Evolutionary conservation across 2,329 filamentous ascomycete species (phyloP).

Genomic region (Fusarium sp.): DNA sequence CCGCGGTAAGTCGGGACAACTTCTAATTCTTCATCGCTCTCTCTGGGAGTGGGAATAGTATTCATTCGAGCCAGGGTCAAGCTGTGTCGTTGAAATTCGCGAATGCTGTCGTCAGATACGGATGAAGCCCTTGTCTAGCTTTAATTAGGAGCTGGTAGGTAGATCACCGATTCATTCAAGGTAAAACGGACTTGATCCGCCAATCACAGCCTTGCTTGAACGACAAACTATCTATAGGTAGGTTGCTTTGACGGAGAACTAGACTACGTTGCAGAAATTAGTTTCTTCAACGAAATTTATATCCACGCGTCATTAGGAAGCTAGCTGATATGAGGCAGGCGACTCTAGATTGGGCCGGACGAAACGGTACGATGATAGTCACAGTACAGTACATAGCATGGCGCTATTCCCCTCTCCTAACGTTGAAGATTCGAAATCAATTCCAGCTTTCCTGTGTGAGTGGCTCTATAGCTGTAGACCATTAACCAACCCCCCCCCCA

Average conservation of each 20-base stretch:
- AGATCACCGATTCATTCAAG: background rate
- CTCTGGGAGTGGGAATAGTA: slow-evolving; percentile 15
- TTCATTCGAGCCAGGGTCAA: background rate
- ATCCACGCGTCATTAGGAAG: slow-evolving; percentile 15
- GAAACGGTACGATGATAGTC: slow-evolving; percentile 4
- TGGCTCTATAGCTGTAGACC: background rate
- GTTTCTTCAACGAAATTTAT: background rate
- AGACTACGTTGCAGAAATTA: background rate
- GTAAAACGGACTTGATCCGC: slow-evolving; percentile 1
- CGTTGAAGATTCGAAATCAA: slow-evolving; percentile 4
- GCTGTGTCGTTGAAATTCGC: slow-evolving; percentile 3
- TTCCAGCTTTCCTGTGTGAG: slow-evolving; percentile 7
- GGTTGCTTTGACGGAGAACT: background rate
- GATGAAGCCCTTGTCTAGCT: background rate
- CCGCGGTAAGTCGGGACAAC: too few species aligned
- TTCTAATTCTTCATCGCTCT: background rate
- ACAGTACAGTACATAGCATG: slow-evolving; percentile 4
- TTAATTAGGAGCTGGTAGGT: background rate
- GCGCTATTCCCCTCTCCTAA: slow-evolving; percentile 6
- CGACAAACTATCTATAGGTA: background rate
- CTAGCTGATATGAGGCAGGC: background rate
- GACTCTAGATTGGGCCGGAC: slow-evolving; percentile 13
- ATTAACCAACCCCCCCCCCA: slow-evolving; percentile 7
- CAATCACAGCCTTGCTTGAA: slow-evolving; percentile 1
- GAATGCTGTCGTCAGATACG: slow-evolving; percentile 13